These are phyloP conservation scores for Cyberlindnera misumaiensis DNA, from an alignment of 805 yeast genomes.

Conservation along the genomic window DNA sequence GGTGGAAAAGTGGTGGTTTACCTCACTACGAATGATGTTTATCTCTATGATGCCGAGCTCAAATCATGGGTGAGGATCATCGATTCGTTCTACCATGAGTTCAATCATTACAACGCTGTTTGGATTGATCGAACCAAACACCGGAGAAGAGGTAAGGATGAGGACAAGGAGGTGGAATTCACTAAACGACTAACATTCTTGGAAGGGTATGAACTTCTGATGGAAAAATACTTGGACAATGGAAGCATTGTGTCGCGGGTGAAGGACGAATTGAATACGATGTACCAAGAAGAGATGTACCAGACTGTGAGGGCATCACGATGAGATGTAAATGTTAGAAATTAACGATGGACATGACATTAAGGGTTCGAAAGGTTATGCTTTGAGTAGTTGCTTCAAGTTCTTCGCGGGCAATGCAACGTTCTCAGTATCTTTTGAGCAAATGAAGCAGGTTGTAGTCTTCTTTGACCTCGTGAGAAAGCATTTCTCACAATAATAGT, in stretches of 20 bases:
- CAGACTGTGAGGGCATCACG: constrained; percentile 2
- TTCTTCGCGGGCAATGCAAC: constrained; percentile 46
- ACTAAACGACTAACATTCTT: constrained; percentile 12
- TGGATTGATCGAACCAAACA: constrained; percentile 12
- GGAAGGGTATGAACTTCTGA: constrained; percentile 12
- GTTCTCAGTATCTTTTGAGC: constrained; percentile 57
- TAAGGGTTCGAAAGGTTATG: not conserved
- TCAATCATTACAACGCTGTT: constrained; percentile 11
- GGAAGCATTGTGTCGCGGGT: constrained; percentile 1
- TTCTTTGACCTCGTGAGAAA: constrained; percentile 41
- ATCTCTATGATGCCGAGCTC: constrained; percentile 34
- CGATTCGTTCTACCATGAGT: constrained; percentile 25
- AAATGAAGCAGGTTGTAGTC: constrained; percentile 45
- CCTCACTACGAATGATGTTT: constrained; percentile 34
- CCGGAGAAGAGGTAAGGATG: not conserved
- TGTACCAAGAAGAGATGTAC: constrained; percentile 1
- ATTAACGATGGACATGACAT: too few relatives aligned
- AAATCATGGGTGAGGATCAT: constrained; percentile 41
- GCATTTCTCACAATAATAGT: constrained; percentile 58
- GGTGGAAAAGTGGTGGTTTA: constrained; percentile 36
- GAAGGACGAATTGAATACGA: not conserved
- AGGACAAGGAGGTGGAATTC: constrained; percentile 2
- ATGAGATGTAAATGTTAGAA: too few relatives aligned
- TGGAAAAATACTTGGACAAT: constrained; percentile 5
- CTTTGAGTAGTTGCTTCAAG: constrained; percentile 22